Conservation (phyloP, 257 asterid species). For the Haberlea rhodopensis region DNA sequence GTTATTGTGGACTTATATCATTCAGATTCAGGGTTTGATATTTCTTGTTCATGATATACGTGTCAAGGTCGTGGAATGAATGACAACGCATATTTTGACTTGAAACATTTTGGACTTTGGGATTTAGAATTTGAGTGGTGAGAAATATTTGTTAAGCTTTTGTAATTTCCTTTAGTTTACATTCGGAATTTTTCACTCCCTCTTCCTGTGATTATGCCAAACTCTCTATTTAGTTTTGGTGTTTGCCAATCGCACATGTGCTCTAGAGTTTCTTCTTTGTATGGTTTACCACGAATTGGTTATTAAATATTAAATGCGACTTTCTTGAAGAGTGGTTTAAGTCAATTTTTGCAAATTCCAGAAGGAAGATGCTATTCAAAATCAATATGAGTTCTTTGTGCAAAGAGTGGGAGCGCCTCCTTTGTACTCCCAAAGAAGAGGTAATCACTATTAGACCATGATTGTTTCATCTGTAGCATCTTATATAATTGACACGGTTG, state of each 20-base stretch:
- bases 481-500: not conserved
- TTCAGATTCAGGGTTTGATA: not conserved
- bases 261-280: too few relatives aligned
- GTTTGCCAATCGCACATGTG: not conserved
- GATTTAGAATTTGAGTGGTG: too few relatives aligned
- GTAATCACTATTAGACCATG: constrained; percentile 30
- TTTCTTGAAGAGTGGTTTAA: constrained; percentile 96
- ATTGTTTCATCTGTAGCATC: not conserved
- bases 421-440: constrained; percentile 79
- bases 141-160: too few relatives aligned
- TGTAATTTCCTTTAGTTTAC: not conserved
- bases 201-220: too few relatives aligned
- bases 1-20: not conserved
- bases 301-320: too few relatives aligned
- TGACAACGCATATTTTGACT: not conserved
- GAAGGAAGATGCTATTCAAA: constrained; percentile 94
- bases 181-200: too few relatives aligned
- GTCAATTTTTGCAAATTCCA: constrained; percentile 73
- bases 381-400: constrained; percentile 87
- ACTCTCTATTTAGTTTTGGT: too few relatives aligned
- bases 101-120: too few relatives aligned
- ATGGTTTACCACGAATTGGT: too few relatives aligned
- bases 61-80: not conserved
- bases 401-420: constrained; percentile 99
- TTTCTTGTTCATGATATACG: not conserved